Percentiles rank a stretch among this genome's conserved stretches.
Evolutionary conservation across 805 yeast genomes (phyloP).

Genomic region (Candida incommunis): DNA sequence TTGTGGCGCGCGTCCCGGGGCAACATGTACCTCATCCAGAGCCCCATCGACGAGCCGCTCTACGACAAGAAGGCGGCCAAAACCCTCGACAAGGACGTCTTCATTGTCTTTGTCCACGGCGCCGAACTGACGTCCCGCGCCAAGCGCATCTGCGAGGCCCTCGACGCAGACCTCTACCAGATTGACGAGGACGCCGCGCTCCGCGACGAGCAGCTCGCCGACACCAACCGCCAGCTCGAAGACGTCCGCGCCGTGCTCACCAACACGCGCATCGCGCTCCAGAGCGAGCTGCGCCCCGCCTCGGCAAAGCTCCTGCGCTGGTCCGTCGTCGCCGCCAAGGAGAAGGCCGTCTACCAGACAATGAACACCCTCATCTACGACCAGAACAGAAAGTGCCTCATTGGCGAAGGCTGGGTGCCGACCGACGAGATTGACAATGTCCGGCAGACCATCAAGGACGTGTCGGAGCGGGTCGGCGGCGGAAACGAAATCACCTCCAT

Average conservation of each 20-base stretch:
- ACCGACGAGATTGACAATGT: conserved; percentile 55
- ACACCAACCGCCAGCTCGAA: conserved; percentile 32
- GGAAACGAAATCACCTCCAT: conserved; percentile 30
- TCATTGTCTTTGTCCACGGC: conserved; percentile 90
- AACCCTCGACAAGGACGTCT: conserved; percentile 59
- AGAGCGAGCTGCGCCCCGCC: conserved; percentile 64
- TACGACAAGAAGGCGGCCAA: conserved; percentile 46
- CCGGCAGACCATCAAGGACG: conserved; percentile 49
- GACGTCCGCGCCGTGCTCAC: conserved; percentile 48
- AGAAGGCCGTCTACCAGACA: conserved; percentile 67
- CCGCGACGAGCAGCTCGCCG: conserved; percentile 22
- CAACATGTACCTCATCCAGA: conserved; percentile 64
- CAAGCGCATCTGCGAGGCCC: conserved; percentile 72
- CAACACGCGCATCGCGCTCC: conserved; percentile 54
- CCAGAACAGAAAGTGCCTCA: conserved; percentile 67
- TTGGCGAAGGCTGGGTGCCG: conserved; percentile 97
- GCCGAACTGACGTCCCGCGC: conserved; percentile 55
- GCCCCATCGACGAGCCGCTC: conserved; percentile 56
- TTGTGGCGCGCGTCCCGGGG: conserved; percentile 92
- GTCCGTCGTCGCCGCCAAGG: conserved; percentile 57
- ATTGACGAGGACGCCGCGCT: conserved; percentile 35
- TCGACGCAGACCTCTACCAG: conserved; percentile 66
- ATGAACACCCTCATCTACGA: conserved; percentile 73
- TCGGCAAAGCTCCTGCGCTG: conserved; percentile 65
- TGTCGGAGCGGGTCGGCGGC: conserved; percentile 31